Base-by-base conservation (phyloP, 2,329 filamentous ascomycete species). In the Ophiostoma pallidulum region DNA sequence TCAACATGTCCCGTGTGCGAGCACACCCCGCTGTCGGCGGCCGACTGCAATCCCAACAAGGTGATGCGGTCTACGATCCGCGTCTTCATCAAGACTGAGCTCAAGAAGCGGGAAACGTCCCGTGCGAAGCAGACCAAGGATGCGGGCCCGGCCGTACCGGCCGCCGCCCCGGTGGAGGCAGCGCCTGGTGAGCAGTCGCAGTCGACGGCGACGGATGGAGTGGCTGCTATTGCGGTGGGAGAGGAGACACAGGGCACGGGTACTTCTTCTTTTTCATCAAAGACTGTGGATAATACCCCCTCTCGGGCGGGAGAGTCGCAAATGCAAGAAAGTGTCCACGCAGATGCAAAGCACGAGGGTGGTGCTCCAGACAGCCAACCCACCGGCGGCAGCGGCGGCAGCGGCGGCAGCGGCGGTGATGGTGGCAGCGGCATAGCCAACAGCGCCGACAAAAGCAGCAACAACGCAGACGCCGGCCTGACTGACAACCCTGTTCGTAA, bases 1-100 rank as follows among this genome's bases (percentile, higher is more conserved):
- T 77, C 83, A 10, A 84, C 84, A 38, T 98, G 92, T 59, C 91
- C 92, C 2, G 85, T 95, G 50, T 98, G 92, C 75, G 86, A 90
- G 54, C 92, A 98, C 63, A 84, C 81, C 19, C 92, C 92, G 0
- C 77, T 98, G 50, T 87, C 88, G 24, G 78, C 84, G 40, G 86
- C 87, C 51, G 84, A 92, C 56, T 95, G 90, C 71, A 89, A 85
- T 53, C 80, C 87, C 2, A 87, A 94, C 64, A 96, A 95, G 63
- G 81, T 84, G 24, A 72, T 97, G n/a, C 83, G 92, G 55, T 92
- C 86, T 22, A 98, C 92, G 2, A 84, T 97, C 56, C 85, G 86
- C 57, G 86, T 92, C 12, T 98, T 94, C 60, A 68, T 98, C 41
- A 86, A 90, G 59, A 94, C 84, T 0, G 86, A 89, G 56, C 86